These are phyloP conservation scores for Backusella macrospora DNA, from an alignment of 192 early-diverging fungal genomes.

Conservation along the genomic window DNA sequence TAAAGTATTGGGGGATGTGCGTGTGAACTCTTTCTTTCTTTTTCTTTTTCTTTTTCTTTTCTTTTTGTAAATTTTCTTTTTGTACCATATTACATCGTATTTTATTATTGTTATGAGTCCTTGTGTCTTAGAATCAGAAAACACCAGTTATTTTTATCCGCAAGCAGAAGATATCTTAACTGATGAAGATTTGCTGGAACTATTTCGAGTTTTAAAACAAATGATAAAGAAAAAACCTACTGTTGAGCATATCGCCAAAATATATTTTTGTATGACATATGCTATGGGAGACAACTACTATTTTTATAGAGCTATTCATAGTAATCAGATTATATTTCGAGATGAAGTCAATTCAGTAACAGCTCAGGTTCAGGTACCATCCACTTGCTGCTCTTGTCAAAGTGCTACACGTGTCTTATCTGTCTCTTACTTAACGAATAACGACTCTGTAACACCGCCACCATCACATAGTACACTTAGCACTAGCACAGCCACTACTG, in stretches of 20 bases:
- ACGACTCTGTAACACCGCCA: not conserved
- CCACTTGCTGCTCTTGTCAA: not conserved
- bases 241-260: slow-evolving; percentile 35
- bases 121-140: slow-evolving; percentile 9
- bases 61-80: not conserved
- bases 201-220: slow-evolving; percentile 38
- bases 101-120: not conserved
- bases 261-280: slow-evolving; percentile 38
- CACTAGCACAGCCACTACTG: not conserved
- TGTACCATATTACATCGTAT: not conserved
- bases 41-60: not conserved
- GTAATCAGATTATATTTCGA: slow-evolving; percentile 26
- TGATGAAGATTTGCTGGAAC: slow-evolving; percentile 41
- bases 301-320: slow-evolving; percentile 27
- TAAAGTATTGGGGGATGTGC: not conserved
- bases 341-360: slow-evolving; percentile 17
- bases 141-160: slow-evolving; percentile 14
- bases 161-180: slow-evolving; percentile 39
- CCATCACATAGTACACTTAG: not conserved
- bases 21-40: slow-evolving; percentile 14
- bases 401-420: not conserved
- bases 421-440: not conserved
- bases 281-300: slow-evolving; percentile 31
- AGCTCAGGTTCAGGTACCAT: slow-evolving; percentile 2
- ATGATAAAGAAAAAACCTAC: slow-evolving; percentile 29